Percentiles rank a stretch among this genome's conserved stretches.
Evolutionary conservation across 768 basidiomycete species (phyloP).

Genomic region (Termitomyces bulborhizus): DNA sequence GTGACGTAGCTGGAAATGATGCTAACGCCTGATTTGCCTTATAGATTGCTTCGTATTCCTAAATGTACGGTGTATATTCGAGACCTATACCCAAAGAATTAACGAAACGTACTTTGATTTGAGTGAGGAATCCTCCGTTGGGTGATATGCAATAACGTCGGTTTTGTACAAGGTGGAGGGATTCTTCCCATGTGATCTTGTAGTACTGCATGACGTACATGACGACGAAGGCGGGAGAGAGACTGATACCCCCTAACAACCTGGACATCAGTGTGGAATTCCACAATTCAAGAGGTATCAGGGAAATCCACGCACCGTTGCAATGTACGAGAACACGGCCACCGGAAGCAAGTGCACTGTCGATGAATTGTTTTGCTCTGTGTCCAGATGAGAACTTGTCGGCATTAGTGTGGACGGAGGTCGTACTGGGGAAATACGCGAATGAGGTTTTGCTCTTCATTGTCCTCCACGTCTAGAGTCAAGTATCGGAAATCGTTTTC

Average conservation of each 20-base stretch:
- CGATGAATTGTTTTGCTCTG: constrained; percentile 76
- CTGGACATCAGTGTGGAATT: constrained; percentile 1
- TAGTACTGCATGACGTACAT: constrained; percentile 92
- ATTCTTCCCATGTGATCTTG: constrained; percentile 81
- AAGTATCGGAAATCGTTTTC: constrained; percentile 74
- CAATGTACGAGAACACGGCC: constrained; percentile 86
- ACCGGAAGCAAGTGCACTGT: constrained; percentile 50
- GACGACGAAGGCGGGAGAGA: constrained; percentile 85
- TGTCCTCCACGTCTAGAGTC: constrained; percentile 83
- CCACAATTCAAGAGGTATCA: not conserved
- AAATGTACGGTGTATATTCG: constrained; percentile 2
- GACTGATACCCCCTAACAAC: constrained; percentile 72
- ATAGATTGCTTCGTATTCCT: constrained; percentile 95
- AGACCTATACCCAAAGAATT: not conserved
- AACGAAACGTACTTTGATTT: constrained; percentile 64
- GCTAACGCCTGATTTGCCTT: constrained; percentile 69
- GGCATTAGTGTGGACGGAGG: not conserved
- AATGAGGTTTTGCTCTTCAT: constrained; percentile 93
- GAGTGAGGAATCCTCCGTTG: constrained; percentile 86
- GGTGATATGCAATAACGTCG: constrained; percentile 91
- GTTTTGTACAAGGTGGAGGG: constrained; percentile 83
- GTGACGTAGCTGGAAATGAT: constrained; percentile 42
- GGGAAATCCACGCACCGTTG: constrained; percentile 50
- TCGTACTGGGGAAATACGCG: constrained; percentile 78
- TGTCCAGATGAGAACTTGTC: constrained; percentile 1